Conservation (phyloP, 176 grass and related monocot species). For the Tillandsia fasciculata region DNA sequence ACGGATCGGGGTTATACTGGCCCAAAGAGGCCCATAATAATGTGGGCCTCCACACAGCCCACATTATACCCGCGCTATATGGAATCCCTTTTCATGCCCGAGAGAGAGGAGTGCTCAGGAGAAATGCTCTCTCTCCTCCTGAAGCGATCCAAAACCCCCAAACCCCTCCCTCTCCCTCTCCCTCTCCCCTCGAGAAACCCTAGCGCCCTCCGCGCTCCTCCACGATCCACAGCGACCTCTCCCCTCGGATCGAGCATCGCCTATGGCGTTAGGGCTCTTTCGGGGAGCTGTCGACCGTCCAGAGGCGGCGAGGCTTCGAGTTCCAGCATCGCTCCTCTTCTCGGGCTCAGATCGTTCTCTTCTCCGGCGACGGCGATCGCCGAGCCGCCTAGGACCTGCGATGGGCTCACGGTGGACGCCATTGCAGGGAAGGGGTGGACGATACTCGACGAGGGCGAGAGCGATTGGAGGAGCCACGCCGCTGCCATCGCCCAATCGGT, state of each 20-base stretch:
- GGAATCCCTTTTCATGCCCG: too few species aligned
- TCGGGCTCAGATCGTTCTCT: conserved; percentile 30
- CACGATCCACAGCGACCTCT: too few species aligned
- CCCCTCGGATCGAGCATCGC: too few species aligned
- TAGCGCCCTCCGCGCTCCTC: too few species aligned
- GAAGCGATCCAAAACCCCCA: neutral
- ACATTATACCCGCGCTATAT: too few species aligned
- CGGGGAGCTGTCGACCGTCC: too few species aligned
- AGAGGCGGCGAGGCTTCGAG: too few species aligned
- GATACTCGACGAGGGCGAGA: conserved; percentile 61
- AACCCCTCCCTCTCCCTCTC: neutral
- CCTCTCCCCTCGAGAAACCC: neutral
- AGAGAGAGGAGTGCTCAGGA: too few species aligned
- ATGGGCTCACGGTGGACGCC: conserved; percentile 64
- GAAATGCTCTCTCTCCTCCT: neutral
- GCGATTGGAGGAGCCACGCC: conserved; percentile 94
- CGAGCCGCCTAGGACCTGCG: conserved; percentile 49
- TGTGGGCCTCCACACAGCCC: too few species aligned
- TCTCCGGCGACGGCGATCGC: conserved; percentile 29
- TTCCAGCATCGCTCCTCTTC: neutral
- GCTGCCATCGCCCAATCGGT: conserved; percentile 75
- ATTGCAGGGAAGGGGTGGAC: conserved; percentile 74
- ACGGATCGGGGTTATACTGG: too few species aligned
- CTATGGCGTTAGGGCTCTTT: too few species aligned
- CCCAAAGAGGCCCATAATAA: too few species aligned